phyloP scores from a whole-genome alignment of 306 rosid genomes.

The Prosopis cineraria region DNA sequence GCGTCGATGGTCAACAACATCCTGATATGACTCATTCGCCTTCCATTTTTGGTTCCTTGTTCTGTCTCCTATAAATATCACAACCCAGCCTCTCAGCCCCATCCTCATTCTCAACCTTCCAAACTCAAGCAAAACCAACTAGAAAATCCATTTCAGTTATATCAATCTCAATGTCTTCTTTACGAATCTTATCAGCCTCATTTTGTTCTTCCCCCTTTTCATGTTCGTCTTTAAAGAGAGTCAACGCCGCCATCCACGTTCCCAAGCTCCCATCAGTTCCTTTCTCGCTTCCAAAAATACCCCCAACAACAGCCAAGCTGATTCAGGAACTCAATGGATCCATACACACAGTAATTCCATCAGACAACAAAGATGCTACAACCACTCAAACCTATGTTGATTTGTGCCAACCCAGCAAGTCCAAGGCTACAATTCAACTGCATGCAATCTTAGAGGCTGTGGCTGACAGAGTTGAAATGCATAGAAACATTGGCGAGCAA shows the following conservation, averaged over 20 bases:
- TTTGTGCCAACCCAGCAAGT: neutral
- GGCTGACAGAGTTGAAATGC: conserved; percentile 48
- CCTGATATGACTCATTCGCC: neutral
- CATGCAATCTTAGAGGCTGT: conserved; percentile 49
- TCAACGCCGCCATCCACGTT: conserved; percentile 49
- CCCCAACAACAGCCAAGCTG: conserved; percentile 2
- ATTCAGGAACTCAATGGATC: conserved; percentile 29
- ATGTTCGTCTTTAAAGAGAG: conserved; percentile 32
- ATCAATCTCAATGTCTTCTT: conserved; percentile 34
- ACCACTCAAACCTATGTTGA: neutral
- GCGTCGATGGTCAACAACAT: neutral
- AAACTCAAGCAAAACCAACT: no score
- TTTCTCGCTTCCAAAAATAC: conserved; percentile 24
- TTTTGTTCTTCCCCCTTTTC: conserved; percentile 31
- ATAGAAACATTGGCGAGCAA: conserved; percentile 7
- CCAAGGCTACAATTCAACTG: conserved; percentile 36
- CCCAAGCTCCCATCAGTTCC: conserved; percentile 41
- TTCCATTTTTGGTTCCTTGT: neutral
- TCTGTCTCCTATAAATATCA: neutral
- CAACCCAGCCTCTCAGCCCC: neutral
- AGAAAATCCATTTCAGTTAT: neutral
- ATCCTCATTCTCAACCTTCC: neutral
- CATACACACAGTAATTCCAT: neutral
- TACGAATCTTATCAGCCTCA: conserved; percentile 40
- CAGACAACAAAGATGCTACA: neutral